Percentiles rank a stretch among this genome's conserved stretches.
Evolutionary conservation across 768 basidiomycete genomes (phyloP).

Genomic region (Leucogyrophana mollusca): DNA sequence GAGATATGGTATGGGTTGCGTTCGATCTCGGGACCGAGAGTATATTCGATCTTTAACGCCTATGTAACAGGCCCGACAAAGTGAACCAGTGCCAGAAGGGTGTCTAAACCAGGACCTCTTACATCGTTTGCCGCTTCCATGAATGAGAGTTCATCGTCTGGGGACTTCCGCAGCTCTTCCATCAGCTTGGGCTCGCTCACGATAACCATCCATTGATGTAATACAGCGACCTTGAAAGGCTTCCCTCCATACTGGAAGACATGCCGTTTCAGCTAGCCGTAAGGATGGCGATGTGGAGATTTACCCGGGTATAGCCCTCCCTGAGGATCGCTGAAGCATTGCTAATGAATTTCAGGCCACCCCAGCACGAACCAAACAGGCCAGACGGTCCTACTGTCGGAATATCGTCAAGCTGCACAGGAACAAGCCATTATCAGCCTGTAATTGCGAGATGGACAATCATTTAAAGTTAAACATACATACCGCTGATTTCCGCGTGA

Average conservation of each 20-base stretch:
- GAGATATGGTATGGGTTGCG: slow-evolving; percentile 30
- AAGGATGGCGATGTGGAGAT: background rate
- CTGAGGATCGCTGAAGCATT: slow-evolving; percentile 21
- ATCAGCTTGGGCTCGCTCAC: slow-evolving; percentile 27
- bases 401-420: slow-evolving; percentile 21
- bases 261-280: background rate
- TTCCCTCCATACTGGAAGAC: slow-evolving; percentile 20
- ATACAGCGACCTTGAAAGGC: slow-evolving; percentile 30
- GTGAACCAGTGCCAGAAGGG: too few species aligned
- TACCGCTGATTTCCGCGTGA: too few species aligned
- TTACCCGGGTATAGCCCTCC: slow-evolving; percentile 30
- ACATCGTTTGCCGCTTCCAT: slow-evolving; percentile 32
- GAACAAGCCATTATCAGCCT: too few species aligned
- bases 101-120: too few species aligned
- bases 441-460: too few species aligned
- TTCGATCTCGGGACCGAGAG: slow-evolving; percentile 31
- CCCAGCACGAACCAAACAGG: slow-evolving; percentile 26
- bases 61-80: slow-evolving; percentile 12
- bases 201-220: slow-evolving; percentile 39
- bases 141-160: slow-evolving; percentile 38
- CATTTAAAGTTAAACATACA: too few species aligned
- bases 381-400: slow-evolving; percentile 26
- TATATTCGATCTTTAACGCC: slow-evolving; percentile 37
- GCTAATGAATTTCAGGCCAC: slow-evolving; percentile 12
- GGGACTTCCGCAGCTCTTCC: slow-evolving; percentile 39